Evolutionary conservation across 1,139 yeast genomes (phyloP).

Genomic region (Zygosaccharomyces sapae): DNA sequence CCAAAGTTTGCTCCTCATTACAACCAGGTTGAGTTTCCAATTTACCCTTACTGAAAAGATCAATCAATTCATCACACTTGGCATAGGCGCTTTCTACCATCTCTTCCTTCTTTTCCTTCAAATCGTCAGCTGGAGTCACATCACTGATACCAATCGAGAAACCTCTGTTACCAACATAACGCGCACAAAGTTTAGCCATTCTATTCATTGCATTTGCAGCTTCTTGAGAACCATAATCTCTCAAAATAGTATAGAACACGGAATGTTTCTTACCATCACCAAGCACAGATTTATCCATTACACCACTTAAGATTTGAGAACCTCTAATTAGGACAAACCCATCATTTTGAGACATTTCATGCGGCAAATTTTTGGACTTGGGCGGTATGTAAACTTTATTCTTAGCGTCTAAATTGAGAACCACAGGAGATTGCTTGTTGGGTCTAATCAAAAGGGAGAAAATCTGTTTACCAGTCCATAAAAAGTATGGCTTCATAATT

Average conservation of each 20-base stretch:
- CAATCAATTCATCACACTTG: slow-evolving; percentile 89
- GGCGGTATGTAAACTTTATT: slow-evolving; percentile 85
- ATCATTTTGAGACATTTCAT: slow-evolving; percentile 96
- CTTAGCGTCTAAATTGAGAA: slow-evolving; percentile 90
- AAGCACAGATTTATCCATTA: slow-evolving; percentile 92
- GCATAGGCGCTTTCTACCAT: slow-evolving; percentile 89
- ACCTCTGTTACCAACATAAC: slow-evolving; percentile 91
- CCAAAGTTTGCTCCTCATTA: slow-evolving; percentile 95
- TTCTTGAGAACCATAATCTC: slow-evolving; percentile 94
- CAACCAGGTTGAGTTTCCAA: slow-evolving; percentile 99
- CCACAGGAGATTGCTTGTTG: slow-evolving; percentile 66
- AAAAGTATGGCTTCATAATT: slow-evolving; percentile 75
- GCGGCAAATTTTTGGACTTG: slow-evolving; percentile 59
- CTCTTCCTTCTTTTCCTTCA: slow-evolving; percentile 73
- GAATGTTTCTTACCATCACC: slow-evolving; percentile 99
- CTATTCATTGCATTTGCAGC: slow-evolving; percentile 97
- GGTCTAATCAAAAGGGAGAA: slow-evolving; percentile 86
- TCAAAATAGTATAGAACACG: slow-evolving; percentile 85
- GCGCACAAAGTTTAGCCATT: slow-evolving; percentile 96
- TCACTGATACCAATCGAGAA: slow-evolving; percentile 97
- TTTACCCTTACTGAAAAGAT: slow-evolving; percentile 73
- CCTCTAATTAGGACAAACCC: slow-evolving; percentile 90
- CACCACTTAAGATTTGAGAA: slow-evolving; percentile 83
- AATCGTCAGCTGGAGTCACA: slow-evolving; percentile 85
- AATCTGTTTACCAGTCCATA: slow-evolving; percentile 98